phyloP scores from a whole-genome alignment of 208 protist species.

The Angomonas ambiguus region DNA sequence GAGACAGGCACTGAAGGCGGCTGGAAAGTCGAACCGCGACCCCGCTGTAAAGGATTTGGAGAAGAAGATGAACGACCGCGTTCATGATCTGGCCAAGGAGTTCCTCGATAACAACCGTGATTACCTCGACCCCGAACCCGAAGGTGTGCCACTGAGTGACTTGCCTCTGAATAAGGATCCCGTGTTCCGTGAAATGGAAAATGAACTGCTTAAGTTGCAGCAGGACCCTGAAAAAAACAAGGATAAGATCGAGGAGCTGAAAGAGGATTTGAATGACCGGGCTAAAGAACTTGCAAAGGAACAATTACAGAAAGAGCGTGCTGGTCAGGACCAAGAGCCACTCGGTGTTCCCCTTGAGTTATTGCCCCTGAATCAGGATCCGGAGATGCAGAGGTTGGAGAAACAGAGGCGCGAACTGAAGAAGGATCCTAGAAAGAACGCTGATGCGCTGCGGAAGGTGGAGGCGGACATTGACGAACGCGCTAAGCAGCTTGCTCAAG shows the following conservation, averaged over 20 bases:
- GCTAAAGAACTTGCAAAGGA: slow-evolving; percentile 61
- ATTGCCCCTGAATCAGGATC: slow-evolving; percentile 69
- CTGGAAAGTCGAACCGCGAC: slow-evolving; percentile 25
- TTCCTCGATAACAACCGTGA: slow-evolving; percentile 61
- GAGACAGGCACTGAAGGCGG: slow-evolving; percentile 60
- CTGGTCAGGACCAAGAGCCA: slow-evolving; percentile 63
- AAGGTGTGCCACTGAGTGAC: slow-evolving; percentile 56
- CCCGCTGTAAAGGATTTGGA: slow-evolving; percentile 48
- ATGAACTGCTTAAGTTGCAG: slow-evolving; percentile 50
- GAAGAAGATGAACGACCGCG: slow-evolving; percentile 75
- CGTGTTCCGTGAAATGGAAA: slow-evolving; percentile 75
- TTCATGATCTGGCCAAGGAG: slow-evolving; percentile 50
- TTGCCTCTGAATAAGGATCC: slow-evolving; percentile 66
- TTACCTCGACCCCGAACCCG: slow-evolving; percentile 60
- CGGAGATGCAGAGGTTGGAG: slow-evolving; percentile 54
- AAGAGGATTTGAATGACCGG: slow-evolving; percentile 66
- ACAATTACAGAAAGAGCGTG: slow-evolving; percentile 57
- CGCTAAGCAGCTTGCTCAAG: slow-evolving; percentile 55
- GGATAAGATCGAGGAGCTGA: slow-evolving; percentile 49
- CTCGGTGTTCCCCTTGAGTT: slow-evolving; percentile 58
- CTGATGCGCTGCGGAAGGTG: slow-evolving; percentile 40
- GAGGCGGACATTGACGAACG: slow-evolving; percentile 61
- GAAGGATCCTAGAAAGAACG: slow-evolving; percentile 55
- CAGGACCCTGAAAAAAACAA: slow-evolving; percentile 54
- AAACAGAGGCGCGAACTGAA: slow-evolving; percentile 67